Conservation (phyloP, 441 rosid species). For the Pelargonium australe region DNA sequence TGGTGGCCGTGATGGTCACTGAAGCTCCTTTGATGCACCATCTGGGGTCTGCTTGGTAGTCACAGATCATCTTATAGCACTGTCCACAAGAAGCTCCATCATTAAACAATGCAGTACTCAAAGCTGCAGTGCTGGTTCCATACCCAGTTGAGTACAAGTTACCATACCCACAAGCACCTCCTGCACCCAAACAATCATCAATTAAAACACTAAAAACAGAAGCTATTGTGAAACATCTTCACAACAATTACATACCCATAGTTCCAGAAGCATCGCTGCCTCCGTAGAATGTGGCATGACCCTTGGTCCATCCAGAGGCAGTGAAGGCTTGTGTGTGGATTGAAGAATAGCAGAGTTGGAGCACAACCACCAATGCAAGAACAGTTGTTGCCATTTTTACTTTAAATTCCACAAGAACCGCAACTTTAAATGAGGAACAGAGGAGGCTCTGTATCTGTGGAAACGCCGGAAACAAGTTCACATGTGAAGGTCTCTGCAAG, state of each 20-base stretch:
- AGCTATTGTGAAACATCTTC: not conserved
- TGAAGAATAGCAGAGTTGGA: constrained; percentile 28
- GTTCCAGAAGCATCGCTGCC: constrained; percentile 96
- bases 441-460: constrained; percentile 10
- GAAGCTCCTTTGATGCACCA: constrained; percentile 59
- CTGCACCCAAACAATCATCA: constrained; percentile 22
- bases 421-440: constrained; percentile 38
- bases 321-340: constrained; percentile 34
- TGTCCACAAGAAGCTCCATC: constrained; percentile 69
- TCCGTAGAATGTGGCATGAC: constrained; percentile 93
- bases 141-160: constrained; percentile 53
- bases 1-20: constrained; percentile 54
- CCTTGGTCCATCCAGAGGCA: constrained; percentile 63
- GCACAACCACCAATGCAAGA: constrained; percentile 29
- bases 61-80: constrained; percentile 53
- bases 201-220: not conserved
- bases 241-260: constrained; percentile 46
- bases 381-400: constrained; percentile 37
- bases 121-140: constrained; percentile 59
- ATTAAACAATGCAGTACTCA: constrained; percentile 64
- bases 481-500: constrained; percentile 36
- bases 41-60: constrained; percentile 43
- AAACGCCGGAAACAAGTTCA: constrained; percentile 28
- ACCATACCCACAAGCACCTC: constrained; percentile 78
- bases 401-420: constrained; percentile 1